Base-by-base conservation (phyloP, 2,329 filamentous ascomycete genomes). In the Chaetomium sp. region DNA sequence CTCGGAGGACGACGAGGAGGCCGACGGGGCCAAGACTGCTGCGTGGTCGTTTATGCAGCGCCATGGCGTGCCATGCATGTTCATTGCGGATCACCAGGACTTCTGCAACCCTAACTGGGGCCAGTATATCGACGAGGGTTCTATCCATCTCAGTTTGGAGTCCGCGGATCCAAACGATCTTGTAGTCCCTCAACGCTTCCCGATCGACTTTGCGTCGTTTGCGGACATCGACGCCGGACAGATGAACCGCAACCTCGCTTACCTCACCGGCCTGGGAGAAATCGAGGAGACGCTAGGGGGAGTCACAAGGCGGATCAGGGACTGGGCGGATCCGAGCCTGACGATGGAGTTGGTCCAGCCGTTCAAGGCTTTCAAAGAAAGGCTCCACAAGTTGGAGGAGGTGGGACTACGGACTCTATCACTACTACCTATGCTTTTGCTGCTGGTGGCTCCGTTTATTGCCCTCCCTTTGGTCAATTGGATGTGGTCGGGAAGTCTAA, bases 191-290 rank as follows among this genome's bases (percentile, higher is more conserved):
- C 69, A 71, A 53, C 70, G 75, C 41, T 64, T 78, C 12, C 77
- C 77, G 6, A 75, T 79, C 52, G 76, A 79, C 59, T 65, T 78
- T 14, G 64, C 65, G 2, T 77, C 75, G 9, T 80, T 79, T 60
- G 67, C 76, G 54, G 76, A 76, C 56, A 74, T 79, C 56, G 76
- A 79, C 61, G 72, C 75, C 34, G 70, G 76, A 49, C 77, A 80
- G 65, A 75, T 80, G 72, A 80, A 79, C 63, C 71, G 76, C 56
- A 78, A 79, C 59, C 64, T 80, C 27, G 75, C 77, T n/a, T 75
- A 74, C 54, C 65, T 80, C 41, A 78, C 76, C 6, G 71, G 71
- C 3, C 62, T 75, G 35, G 59, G 63, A 10, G 66, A 69, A 19
- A 40, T 59, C 6, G 58, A 58, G 9, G 59, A 63, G 27, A 34